Conservation (phyloP, 371 early-diverging fungal species). For the Zancudomyces culisetae region DNA sequence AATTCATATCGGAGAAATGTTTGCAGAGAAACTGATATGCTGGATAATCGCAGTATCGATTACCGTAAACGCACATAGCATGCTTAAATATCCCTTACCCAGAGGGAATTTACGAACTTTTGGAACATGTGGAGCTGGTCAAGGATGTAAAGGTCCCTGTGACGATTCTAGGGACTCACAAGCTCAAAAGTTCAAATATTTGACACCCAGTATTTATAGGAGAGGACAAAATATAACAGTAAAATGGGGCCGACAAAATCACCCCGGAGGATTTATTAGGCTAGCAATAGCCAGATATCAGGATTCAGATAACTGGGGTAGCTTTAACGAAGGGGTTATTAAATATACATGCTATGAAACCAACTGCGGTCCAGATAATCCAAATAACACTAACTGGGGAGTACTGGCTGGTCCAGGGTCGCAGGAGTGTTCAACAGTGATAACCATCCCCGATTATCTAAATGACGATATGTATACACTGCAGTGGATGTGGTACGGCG, state of each 20-base stretch:
- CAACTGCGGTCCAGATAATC: conserved; percentile 25
- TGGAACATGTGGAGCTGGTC: conserved; percentile 32
- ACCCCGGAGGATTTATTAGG: conserved; percentile 40
- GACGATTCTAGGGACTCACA: conserved; percentile 22
- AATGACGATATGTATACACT: conserved; percentile 31
- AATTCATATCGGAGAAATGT: too few species aligned
- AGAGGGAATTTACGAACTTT: conserved; percentile 30
- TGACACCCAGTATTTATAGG: conserved; percentile 20
- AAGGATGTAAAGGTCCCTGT: conserved; percentile 35
- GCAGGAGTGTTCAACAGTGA: conserved; percentile 23
- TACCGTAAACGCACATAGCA: too few species aligned
- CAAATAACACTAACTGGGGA: conserved; percentile 18
- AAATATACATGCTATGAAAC: conserved; percentile 36
- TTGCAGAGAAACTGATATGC: too few species aligned
- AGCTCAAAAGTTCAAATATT: conserved; percentile 24
- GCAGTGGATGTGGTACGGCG: conserved; percentile 42
- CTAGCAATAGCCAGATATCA: conserved; percentile 30
- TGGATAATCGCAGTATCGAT: too few species aligned
- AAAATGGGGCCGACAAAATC: conserved; percentile 33
- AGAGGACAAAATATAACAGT: conserved; percentile 29
- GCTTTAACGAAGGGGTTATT: conserved; percentile 27
- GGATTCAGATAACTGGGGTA: conserved; percentile 27
- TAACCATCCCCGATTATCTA: conserved; percentile 31
- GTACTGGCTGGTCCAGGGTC: conserved; percentile 23
- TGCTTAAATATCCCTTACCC: conserved; percentile 12